Conservation (phyloP, 176 grass and related monocot species). For the Aegilops umbellulata region DNA sequence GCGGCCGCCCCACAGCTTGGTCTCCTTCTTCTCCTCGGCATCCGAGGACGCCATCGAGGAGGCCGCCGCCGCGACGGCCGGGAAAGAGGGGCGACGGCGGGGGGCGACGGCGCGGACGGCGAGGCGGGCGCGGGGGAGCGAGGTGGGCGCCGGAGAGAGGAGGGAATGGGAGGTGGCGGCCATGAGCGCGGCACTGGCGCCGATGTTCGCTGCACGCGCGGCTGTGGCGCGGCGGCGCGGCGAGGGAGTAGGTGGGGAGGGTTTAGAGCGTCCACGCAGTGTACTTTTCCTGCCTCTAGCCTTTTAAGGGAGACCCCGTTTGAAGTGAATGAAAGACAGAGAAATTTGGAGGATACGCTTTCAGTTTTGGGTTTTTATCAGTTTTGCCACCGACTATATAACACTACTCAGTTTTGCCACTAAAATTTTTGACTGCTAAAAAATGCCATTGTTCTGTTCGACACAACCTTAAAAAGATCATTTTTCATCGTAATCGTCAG, state of each 20-base stretch:
- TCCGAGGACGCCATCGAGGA: slow-evolving; percentile 35
- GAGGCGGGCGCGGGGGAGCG: not conserved
- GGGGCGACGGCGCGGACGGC: not conserved
- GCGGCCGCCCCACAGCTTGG: slow-evolving; percentile 76
- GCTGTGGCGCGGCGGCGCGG: slow-evolving; percentile 11
- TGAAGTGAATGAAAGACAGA: no score
- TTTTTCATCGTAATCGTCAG: no score
- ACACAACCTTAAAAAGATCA: no score
- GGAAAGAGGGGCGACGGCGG: slow-evolving; percentile 1
- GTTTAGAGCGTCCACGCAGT: not conserved
- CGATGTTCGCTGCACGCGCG: not conserved
- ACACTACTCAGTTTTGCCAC: no score
- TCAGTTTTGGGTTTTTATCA: no score
- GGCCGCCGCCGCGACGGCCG: slow-evolving; percentile 13
- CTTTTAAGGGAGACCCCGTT: no score
- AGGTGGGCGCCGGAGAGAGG: slow-evolving; percentile 19
- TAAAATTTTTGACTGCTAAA: no score
- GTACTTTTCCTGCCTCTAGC: no score
- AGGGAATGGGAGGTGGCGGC: slow-evolving; percentile 43
- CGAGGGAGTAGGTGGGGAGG: not conserved
- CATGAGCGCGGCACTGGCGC: slow-evolving; percentile 19
- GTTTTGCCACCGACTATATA: no score
- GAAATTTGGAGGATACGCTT: no score
- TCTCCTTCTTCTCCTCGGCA: slow-evolving; percentile 52
- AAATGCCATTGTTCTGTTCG: no score